These are phyloP conservation scores for Trypanosomatidae sp. DNA, from an alignment of 208 protist genomes.

Conservation along the genomic window DNA sequence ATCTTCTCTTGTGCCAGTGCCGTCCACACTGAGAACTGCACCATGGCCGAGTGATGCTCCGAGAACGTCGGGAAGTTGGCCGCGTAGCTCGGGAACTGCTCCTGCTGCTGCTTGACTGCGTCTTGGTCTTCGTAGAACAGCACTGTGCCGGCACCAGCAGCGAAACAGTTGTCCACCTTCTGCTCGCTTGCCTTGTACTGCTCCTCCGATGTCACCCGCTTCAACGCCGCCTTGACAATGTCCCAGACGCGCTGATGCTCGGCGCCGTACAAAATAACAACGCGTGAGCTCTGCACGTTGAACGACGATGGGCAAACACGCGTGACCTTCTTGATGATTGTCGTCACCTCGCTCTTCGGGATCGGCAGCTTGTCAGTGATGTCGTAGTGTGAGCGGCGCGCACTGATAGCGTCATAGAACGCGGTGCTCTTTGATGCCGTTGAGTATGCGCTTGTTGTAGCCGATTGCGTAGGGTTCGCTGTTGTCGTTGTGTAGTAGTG, in stretches of 20 bases:
- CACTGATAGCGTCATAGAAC: conserved; percentile 7
- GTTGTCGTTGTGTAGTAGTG: background rate
- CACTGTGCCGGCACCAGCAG: conserved; percentile 29
- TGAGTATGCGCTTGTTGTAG: background rate
- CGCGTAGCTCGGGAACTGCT: conserved; percentile 24
- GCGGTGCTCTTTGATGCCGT: background rate
- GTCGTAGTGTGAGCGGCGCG: conserved; percentile 27
- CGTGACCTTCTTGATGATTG: conserved; percentile 16
- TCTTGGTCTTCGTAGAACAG: conserved; percentile 39
- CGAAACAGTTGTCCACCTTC: conserved; percentile 31
- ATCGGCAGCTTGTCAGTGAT: conserved; percentile 18
- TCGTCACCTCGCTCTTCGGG: conserved; percentile 9
- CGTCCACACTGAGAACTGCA: conserved; percentile 39
- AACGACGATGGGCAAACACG: conserved; percentile 30
- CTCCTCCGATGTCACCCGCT: conserved; percentile 11
- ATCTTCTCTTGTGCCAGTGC: conserved; percentile 23
- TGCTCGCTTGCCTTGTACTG: conserved; percentile 10
- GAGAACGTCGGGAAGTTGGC: conserved; percentile 23
- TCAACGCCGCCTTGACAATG: conserved; percentile 20
- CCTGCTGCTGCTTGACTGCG: conserved; percentile 17
- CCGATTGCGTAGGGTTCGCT: background rate
- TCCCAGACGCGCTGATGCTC: conserved; percentile 40
- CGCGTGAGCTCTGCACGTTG: conserved; percentile 37
- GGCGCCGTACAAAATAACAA: conserved; percentile 32
- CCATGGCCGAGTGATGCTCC: conserved; percentile 28